Percentiles rank a stretch among this genome's conserved stretches.
Conservation (phyloP, 768 basidiomycete genomes). For the Gloeostereum incarnatum region DNA sequence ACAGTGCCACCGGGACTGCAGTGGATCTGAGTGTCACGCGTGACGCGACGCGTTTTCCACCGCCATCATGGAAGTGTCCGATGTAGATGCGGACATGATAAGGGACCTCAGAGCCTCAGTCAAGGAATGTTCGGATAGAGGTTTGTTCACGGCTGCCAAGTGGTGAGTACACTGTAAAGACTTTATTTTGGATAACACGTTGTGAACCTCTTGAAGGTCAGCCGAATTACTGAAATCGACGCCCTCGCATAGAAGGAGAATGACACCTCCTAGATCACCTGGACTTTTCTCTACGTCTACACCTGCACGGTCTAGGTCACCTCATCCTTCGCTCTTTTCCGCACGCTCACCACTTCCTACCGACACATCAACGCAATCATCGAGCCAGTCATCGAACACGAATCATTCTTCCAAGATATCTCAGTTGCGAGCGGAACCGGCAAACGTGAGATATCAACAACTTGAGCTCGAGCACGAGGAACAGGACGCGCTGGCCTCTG, state of each 20-base stretch:
- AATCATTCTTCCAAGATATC: constrained; percentile 19
- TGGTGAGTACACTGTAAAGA: constrained; percentile 38
- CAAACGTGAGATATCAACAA: constrained; percentile 26
- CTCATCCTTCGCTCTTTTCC: constrained; percentile 28
- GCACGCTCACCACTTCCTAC: constrained; percentile 22
- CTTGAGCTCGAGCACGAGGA: constrained; percentile 48
- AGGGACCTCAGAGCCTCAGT: constrained; percentile 51
- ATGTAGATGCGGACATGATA: constrained; percentile 45
- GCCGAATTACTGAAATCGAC: constrained; percentile 66
- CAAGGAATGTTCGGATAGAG: constrained; percentile 67
- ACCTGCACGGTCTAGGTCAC: constrained; percentile 38
- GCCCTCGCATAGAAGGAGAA: constrained; percentile 34
- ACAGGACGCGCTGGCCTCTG: constrained; percentile 64
- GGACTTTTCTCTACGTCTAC: constrained; percentile 50
- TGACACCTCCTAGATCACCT: constrained; percentile 14
- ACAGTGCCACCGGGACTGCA: too few species aligned
- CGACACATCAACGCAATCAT: constrained; percentile 19
- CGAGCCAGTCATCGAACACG: constrained; percentile 12
- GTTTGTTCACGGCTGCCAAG: constrained; percentile 62
- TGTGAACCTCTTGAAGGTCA: constrained; percentile 38
- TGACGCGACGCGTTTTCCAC: too few species aligned
- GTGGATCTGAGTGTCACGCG: too few species aligned
- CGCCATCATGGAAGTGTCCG: too few species aligned
- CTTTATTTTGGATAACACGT: constrained; percentile 9
- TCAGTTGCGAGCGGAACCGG: constrained; percentile 17